These are phyloP conservation scores for Corymbia citriodora DNA, from an alignment of 441 rosid species.

Conservation along the genomic window DNA sequence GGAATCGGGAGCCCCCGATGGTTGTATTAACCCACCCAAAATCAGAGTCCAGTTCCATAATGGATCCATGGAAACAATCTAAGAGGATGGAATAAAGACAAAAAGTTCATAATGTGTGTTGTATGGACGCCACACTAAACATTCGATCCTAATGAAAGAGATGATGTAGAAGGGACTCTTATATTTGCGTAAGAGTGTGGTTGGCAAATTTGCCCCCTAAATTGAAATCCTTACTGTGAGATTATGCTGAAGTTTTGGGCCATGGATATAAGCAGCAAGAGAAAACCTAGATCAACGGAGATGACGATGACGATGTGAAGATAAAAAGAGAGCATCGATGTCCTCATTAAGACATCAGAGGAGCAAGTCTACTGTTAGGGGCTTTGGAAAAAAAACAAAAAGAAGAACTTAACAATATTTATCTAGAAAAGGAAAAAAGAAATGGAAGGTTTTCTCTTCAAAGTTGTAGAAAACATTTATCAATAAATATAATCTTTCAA, in stretches of 20 bases:
- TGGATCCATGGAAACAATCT: neutral
- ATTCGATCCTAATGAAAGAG: neutral
- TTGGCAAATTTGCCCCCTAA: neutral
- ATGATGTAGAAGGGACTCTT: neutral
- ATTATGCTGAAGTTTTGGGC: neutral
- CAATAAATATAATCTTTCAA: too few species aligned
- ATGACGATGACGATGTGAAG: neutral
- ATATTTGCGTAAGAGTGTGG: neutral
- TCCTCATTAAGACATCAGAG: neutral
- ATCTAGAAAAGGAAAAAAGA: neutral
- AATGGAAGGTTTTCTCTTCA: neutral
- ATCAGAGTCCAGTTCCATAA: too few species aligned
- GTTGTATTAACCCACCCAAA: too few species aligned
- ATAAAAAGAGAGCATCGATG: neutral
- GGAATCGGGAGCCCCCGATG: neutral
- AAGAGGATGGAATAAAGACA: neutral
- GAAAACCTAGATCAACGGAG: neutral
- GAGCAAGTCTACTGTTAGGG: neutral
- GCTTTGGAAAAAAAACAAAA: neutral
- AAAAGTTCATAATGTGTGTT: neutral
- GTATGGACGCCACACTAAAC: neutral
- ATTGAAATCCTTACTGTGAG: neutral
- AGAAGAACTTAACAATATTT: neutral
- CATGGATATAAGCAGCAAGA: neutral
- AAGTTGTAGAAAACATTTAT: neutral